These are phyloP conservation scores for Scleromitrula shiraiana DNA, from an alignment of 2,329 filamentous ascomycete genomes.

Conservation along the genomic window DNA sequence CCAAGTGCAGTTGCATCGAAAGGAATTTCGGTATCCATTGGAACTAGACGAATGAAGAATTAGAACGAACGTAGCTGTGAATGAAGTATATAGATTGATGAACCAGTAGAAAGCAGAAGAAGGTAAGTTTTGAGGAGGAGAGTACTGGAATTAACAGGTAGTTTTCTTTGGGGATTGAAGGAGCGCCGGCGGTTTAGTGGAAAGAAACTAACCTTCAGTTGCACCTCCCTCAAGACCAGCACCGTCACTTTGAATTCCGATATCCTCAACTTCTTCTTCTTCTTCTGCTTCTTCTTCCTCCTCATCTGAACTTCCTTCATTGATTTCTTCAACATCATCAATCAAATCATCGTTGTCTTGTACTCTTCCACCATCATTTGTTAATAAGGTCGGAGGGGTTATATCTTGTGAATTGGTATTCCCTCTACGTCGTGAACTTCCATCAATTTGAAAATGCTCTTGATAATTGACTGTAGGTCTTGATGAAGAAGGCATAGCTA, in stretches of 20 bases:
- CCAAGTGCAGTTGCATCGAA: constrained; percentile 45
- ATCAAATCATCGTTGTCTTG: background rate
- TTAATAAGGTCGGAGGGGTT: background rate
- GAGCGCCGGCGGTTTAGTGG: background rate
- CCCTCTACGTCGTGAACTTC: background rate
- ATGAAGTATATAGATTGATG: background rate
- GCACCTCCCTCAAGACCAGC: constrained; percentile 10
- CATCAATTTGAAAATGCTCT: constrained; percentile 5
- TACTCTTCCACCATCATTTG: background rate
- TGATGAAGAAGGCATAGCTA: background rate
- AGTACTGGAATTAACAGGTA: background rate
- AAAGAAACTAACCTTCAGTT: constrained; percentile 6
- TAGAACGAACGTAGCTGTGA: constrained; percentile 7
- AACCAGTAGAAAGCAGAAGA: background rate
- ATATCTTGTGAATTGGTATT: constrained; percentile 1
- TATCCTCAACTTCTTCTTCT: constrained; percentile 11
- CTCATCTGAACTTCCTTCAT: constrained; percentile 1
- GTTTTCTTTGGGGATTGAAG: background rate
- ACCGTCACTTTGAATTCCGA: constrained; percentile 5
- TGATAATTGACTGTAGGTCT: background rate
- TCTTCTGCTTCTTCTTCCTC: constrained; percentile 10
- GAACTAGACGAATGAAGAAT: constrained; percentile 15
- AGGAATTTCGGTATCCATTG: constrained; percentile 29
- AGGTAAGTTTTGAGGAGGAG: no score
- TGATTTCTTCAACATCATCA: background rate